phyloP scores from a whole-genome alignment of 331 rosid species.

The Quercus lobata region DNA sequence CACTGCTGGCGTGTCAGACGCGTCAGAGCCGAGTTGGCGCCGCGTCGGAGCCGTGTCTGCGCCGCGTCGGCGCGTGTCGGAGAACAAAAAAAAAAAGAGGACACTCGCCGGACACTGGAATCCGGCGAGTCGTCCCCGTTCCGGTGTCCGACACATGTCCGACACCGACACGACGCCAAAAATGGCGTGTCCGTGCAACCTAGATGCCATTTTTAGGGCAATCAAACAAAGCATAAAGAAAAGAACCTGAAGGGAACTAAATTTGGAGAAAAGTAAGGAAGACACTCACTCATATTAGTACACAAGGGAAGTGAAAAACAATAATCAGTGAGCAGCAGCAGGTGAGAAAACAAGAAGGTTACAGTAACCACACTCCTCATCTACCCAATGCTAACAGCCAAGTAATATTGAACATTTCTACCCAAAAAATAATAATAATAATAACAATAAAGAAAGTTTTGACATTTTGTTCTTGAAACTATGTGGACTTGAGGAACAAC shows the following conservation, averaged over 20 bases:
- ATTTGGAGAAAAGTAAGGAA: not conserved
- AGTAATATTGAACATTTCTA: not conserved
- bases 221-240: not conserved
- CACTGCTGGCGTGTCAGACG: no score
- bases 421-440: no score
- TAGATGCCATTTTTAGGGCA: not conserved
- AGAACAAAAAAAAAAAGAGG: no score
- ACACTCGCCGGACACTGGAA: no score
- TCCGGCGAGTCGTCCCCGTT: no score
- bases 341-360: constrained; percentile 13
- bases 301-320: constrained; percentile 35
- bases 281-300: constrained; percentile 27
- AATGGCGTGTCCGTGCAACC: no score
- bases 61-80: no score
- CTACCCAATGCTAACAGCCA: not conserved
- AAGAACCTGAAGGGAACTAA: not conserved
- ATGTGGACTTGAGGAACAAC: no score
- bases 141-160: no score
- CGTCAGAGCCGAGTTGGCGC: no score
- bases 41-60: no score
- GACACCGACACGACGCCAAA: no score
- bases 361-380: constrained; percentile 11
- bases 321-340: constrained; percentile 18
- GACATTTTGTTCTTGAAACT: constrained; percentile 11
- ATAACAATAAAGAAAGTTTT: constrained; percentile 1